Percentiles rank a stretch among this genome's conserved stretches.
phyloP scores from a whole-genome alignment of 176 grass and related monocot genomes.

The Oryza rufipogon region DNA sequence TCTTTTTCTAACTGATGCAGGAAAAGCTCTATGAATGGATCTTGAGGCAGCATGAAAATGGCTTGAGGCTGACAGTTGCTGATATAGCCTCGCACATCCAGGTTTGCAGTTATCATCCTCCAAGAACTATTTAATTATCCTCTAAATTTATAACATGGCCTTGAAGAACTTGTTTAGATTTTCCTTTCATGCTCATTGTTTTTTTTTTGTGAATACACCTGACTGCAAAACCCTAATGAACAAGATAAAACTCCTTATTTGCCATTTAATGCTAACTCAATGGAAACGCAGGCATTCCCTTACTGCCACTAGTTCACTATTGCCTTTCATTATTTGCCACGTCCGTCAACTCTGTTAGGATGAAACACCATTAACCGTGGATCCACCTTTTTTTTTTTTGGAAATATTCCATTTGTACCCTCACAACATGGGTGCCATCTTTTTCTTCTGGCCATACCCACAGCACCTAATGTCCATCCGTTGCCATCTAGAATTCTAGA shows the following conservation, averaged over 20 bases:
- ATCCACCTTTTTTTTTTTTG: neutral
- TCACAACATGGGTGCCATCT: neutral
- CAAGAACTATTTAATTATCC: neutral
- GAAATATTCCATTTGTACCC: neutral
- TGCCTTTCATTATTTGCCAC: neutral
- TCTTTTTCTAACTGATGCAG: conserved; percentile 40
- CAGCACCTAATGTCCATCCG: neutral
- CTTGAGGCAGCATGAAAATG: conserved; percentile 60
- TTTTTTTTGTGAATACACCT: neutral
- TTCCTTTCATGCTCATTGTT: neutral
- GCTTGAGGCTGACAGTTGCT: conserved; percentile 55
- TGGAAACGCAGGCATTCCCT: neutral
- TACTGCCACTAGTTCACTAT: neutral
- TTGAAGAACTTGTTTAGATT: conserved; percentile 5
- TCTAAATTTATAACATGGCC: neutral
- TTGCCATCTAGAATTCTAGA: neutral
- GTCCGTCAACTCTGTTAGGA: neutral
- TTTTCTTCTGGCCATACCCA: neutral
- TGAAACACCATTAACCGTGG: neutral
- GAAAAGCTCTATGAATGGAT: conserved; percentile 82
- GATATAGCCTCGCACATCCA: conserved; percentile 64
- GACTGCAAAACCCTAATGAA: conserved; percentile 8
- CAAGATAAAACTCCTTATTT: neutral
- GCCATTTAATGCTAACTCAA: neutral
- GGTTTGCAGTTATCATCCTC: conserved; percentile 31